Evolutionary conservation across 2,329 filamentous ascomycete species (phyloP), one percentile per base, ranked within the genome.

Genomic region (Hysterium pulicare): DNA sequence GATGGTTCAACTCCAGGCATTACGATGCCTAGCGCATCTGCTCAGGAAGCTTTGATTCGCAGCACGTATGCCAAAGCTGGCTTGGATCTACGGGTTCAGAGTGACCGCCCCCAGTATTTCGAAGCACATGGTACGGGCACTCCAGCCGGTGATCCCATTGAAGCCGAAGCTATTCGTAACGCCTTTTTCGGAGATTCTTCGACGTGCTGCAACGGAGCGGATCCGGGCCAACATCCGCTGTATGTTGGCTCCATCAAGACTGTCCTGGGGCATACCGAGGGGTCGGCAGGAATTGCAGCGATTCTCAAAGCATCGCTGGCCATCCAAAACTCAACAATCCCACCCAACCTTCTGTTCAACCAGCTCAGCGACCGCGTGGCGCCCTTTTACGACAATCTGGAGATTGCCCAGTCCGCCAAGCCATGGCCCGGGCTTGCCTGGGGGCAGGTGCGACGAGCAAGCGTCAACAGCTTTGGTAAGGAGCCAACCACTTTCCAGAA

Each of bases 91-190:
- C 17, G 32, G 13, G 34, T 36, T 6, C 37, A 33, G 3, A n/a
- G n/a, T n/a, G n/a, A n/a, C n/a, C n/a, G n/a, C n/a, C n/a, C n/a
- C n/a, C 40, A 44, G 20, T 45, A 41, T n/a, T 31, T 45, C 20
- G 42, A 47, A 22, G 38, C 33, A 19, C 45, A 82, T 49, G 78
- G 78, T 9, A 81, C 78, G 0, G 78, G 78, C 5, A 81, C 78
- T 1, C 70, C 73, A 34, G 77, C 72, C 2, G 76, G 78, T 3
- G 46, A 48, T 15, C 42, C 46, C 2, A 46, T 47, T 13, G 51
- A 55, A 33, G 41, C 43, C 1, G 34, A 22, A 2, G 49, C 46
- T 4, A 20, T 49, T 10, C 19, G n/a, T 16, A 23, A n/a, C 4
- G 22, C 21, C 7, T 32, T 44, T n/a, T n/a, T n/a, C n/a, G n/a